Evolutionary conservation across 129 eudicot genomes (phyloP).

Genomic region (Flaveria brownii): DNA sequence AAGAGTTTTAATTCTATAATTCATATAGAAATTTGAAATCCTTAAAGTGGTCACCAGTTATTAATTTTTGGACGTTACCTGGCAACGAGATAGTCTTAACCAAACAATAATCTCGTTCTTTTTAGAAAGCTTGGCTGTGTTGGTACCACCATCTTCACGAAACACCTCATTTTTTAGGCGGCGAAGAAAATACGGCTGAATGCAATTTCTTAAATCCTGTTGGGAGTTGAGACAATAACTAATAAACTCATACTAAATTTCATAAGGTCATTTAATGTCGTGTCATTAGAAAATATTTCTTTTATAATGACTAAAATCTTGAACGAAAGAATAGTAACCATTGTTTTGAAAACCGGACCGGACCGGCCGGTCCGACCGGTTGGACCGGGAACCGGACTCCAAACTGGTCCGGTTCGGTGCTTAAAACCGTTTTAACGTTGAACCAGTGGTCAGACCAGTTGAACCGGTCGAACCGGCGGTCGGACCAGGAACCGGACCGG

Average conservation of each 20-base stretch:
- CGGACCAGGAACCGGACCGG: no score
- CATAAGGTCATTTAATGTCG: background rate
- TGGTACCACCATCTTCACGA: conserved; percentile 49
- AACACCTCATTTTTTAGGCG: conserved; percentile 87
- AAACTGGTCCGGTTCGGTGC: no score
- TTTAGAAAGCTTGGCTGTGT: conserved; percentile 69
- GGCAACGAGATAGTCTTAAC: conserved; percentile 71
- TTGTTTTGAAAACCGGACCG: no score
- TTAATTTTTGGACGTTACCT: conserved; percentile 44
- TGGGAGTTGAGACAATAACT: conserved; percentile 6
- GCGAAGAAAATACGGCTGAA: conserved; percentile 92
- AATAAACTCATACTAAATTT: background rate
- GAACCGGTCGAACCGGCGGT: no score
- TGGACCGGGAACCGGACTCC: no score
- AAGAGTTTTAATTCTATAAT: background rate
- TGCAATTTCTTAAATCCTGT: conserved; percentile 85
- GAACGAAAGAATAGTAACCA: conserved; percentile 2
- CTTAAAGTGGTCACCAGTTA: background rate
- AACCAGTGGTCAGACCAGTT: no score
- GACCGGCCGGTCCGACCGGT: no score
- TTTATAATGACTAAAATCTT: background rate
- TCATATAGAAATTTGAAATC: background rate
- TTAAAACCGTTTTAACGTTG: no score
- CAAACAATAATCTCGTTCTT: conserved; percentile 91
- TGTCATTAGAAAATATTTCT: background rate